Percentiles rank a stretch among this genome's conserved stretches.
These are phyloP conservation scores for Leishmania tropica DNA, from an alignment of 208 protist genomes.

Conservation along the genomic window DNA sequence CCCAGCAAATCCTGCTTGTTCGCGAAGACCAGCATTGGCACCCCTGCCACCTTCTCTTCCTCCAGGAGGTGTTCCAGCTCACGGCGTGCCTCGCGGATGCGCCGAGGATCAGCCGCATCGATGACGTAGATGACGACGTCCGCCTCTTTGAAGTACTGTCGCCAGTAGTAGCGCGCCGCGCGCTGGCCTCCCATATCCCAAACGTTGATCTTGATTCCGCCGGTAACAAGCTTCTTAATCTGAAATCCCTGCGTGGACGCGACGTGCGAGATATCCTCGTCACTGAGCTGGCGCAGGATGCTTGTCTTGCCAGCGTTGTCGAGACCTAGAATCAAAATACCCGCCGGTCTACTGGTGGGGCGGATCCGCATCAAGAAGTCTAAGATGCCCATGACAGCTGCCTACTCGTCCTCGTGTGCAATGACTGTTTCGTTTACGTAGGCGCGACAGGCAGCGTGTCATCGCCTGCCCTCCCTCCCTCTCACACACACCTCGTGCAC, in stretches of 20 bases:
- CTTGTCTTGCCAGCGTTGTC: conserved; percentile 98
- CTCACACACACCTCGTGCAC: neutral
- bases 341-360: conserved; percentile 76
- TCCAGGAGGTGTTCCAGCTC: conserved; percentile 92
- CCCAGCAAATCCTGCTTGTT: conserved; percentile 98
- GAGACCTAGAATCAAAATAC: conserved; percentile 95
- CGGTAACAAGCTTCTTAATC: conserved; percentile 93
- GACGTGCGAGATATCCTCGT: conserved; percentile 93
- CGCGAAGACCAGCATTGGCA: conserved; percentile 96
- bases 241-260: conserved; percentile 98
- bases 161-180: conserved; percentile 96
- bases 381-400: conserved; percentile 88
- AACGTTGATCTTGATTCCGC: conserved; percentile 96
- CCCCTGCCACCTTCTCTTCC: conserved; percentile 93
- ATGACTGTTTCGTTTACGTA: no score
- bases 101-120: conserved; percentile 87
- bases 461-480: neutral
- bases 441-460: no score
- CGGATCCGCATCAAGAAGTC: conserved; percentile 85
- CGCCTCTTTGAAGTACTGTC: conserved; percentile 96
- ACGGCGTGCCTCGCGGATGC: conserved; percentile 89
- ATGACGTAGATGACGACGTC: conserved; percentile 95
- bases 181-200: conserved; percentile 98
- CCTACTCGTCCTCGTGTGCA: neutral
- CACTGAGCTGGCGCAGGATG: conserved; percentile 91